Base-by-base conservation (phyloP, 352 stramenopile species). In the Phytophthora sojae region DNA sequence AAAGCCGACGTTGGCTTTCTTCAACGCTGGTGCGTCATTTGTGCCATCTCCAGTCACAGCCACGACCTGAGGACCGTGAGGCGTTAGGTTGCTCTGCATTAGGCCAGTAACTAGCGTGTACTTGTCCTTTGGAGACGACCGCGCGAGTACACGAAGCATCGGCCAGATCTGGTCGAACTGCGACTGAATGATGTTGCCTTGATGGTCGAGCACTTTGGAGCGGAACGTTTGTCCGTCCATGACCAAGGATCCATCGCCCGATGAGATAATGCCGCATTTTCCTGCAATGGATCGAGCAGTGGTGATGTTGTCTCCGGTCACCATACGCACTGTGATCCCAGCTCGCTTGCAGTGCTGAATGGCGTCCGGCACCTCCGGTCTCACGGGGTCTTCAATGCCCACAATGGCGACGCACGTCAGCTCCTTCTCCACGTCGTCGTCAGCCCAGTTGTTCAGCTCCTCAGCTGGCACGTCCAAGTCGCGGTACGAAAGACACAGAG, bases 31-130 rank as follows among this genome's bases (percentile, higher is more conserved):
- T 15, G 89, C 95, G 73, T 99, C 96, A 79, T 99, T 99, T 0
- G 95, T 98, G 55, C 96, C 96, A 74, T 99, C 96, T 35, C 96
- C 96, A 19, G 96, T 98, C 23, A 98, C 93, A 44, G 92, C 95
- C 30, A 98, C 96, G 44, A 99, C 92, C 73, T 98, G 86, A 30
- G 66, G 75, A 1, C 77, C 80, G 47, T 87, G 75, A 8, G 77
- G 77, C 17, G 57, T 55, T 37, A 87, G 14, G 6, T 69, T 85
- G 21, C 73, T 81, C 35, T 83, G 63, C 71, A 89, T 89, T 19
- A 89, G 56, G 29, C 81, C 81, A 19, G 77, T 77, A 29, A 89
- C 81, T 4, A 88, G 71, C 0, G 79, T 88, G 71, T 87, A 80
- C 62, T 88, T 88, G 57, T 86, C 81, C 23, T 86, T 85, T 3